phyloP scores from a whole-genome alignment of 1,139 yeast genomes.

The Geotrichum siamense region DNA sequence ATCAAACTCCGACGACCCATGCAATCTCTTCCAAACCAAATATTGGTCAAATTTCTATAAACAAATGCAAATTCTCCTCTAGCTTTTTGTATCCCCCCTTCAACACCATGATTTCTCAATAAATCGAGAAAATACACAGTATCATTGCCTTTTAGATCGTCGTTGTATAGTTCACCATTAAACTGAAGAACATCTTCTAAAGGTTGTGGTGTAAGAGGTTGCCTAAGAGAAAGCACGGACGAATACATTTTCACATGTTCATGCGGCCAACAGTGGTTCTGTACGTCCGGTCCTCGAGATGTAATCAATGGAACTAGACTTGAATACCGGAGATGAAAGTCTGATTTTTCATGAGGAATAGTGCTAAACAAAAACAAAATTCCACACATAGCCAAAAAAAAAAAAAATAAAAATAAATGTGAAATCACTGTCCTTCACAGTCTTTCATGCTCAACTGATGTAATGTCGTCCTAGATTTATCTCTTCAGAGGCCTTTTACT shows the following conservation, averaged over 20 bases:
- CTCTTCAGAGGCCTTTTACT: no score
- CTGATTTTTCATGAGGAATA: background rate
- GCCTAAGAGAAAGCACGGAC: slow-evolving; percentile 70
- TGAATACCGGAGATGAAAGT: slow-evolving; percentile 9
- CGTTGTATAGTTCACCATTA: slow-evolving; percentile 81
- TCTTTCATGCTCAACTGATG: no score
- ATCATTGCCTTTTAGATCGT: slow-evolving; percentile 48
- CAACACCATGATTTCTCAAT: slow-evolving; percentile 25
- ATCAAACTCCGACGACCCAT: slow-evolving; percentile 76
- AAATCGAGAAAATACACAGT: slow-evolving; percentile 39
- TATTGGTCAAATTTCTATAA: slow-evolving; percentile 37
- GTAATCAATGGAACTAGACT: slow-evolving; percentile 18
- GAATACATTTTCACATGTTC: slow-evolving; percentile 36
- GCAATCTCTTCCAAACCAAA: slow-evolving; percentile 74
- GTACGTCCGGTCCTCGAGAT: slow-evolving; percentile 28
- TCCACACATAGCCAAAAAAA: slow-evolving; percentile 13
- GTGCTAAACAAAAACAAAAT: slow-evolving; percentile 5
- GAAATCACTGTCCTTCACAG: no score
- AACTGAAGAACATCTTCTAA: slow-evolving; percentile 51
- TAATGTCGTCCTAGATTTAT: no score
- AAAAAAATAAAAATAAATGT: no score
- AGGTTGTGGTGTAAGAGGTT: slow-evolving; percentile 76
- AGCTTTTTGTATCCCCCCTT: slow-evolving; percentile 36
- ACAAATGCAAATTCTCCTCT: slow-evolving; percentile 79
- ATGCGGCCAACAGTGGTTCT: slow-evolving; percentile 20